Conservation (phyloP, 2,329 filamentous ascomycete genomes). For the Venturia effusa region DNA sequence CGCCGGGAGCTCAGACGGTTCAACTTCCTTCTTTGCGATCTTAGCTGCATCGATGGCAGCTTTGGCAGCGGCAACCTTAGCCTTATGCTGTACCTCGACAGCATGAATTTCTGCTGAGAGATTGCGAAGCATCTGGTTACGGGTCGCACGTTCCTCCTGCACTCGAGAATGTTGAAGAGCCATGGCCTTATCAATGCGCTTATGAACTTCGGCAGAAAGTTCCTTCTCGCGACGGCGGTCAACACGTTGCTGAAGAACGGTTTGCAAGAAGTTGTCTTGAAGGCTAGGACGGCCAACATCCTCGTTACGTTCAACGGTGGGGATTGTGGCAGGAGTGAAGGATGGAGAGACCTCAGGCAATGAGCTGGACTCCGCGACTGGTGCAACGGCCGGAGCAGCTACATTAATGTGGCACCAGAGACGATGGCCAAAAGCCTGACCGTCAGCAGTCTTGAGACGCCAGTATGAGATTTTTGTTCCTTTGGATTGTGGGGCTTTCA, state of each 20-base stretch:
- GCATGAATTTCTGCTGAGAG: conserved; percentile 5
- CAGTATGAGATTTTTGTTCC: conserved; percentile 91
- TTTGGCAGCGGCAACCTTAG: conserved; percentile 2
- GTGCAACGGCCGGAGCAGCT: conserved; percentile 14
- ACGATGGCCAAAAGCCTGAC: conserved; percentile 78
- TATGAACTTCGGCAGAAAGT: background rate
- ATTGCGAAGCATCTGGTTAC: conserved; percentile 8
- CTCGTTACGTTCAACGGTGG: background rate
- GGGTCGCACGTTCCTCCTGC: background rate
- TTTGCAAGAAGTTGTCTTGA: conserved; percentile 8
- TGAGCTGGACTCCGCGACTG: conserved; percentile 1
- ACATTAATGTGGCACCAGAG: conserved; percentile 91
- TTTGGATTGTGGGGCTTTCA: conserved; percentile 66
- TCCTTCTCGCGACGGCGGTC: background rate
- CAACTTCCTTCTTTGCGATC: background rate
- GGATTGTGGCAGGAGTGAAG: background rate
- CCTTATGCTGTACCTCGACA: conserved; percentile 9
- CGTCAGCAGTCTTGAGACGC: conserved; percentile 76
- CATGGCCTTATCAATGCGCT: conserved; percentile 6
- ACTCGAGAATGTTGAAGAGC: background rate
- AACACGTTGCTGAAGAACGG: conserved; percentile 6
- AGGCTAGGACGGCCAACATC: conserved; percentile 1
- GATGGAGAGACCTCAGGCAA: background rate
- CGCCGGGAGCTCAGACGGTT: conserved; percentile 9
- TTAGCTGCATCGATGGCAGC: conserved; percentile 8